Evolutionary conservation across 306 rosid genomes (phyloP), one percentile per base, ranked within the genome.

Genomic region (Prunus fruticosa): DNA sequence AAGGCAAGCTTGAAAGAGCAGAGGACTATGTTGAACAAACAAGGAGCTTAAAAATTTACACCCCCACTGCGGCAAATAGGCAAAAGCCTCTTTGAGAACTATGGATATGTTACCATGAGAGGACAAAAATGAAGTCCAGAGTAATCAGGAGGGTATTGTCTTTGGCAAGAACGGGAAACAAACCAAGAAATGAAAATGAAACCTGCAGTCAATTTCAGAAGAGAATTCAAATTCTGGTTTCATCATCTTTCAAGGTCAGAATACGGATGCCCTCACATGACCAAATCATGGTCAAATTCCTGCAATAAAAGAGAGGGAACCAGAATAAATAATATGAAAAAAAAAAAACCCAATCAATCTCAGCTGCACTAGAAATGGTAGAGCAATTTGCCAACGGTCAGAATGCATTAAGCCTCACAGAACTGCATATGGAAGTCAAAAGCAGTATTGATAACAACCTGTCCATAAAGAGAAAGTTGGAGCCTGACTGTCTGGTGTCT

Each of bases 231-330:
- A 65, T 65, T 77, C 15, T 77, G 34, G 74, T 73, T 71, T 77
- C 83, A 51, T 28, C 38, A 63, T 30, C 54, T 71, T 74, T n/a
- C 45, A 54, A 64, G 34, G 28, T 64, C 62, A 18, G 53, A 30
- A 56, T 66, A 22, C 5, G n/a, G 30, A 46, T 5, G 61, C 49
- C 34, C 28, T 65, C 12, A 16, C 9, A 53, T 32, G 66, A 73
- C 71, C 50, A 67, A 78, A 85, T 83, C 87, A 77, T 66, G 43
- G 88, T 85, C 86, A 78, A 80, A 76, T 45, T 51, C 62, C 80
- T 60, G 74, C 60, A 63, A 46, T 53, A 72, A 84, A 41, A 53
- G 67, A 77, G 65, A 69, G 15, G 80, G 61, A 49, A 30, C 52
- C 16, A 28, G 53, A 53, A 22, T 14, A 57, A 72, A 56, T 23